Evolutionary conservation across 2,329 filamentous ascomycete genomes (phyloP).

Genomic region (Immersiporthe knoxdaviesiana): DNA sequence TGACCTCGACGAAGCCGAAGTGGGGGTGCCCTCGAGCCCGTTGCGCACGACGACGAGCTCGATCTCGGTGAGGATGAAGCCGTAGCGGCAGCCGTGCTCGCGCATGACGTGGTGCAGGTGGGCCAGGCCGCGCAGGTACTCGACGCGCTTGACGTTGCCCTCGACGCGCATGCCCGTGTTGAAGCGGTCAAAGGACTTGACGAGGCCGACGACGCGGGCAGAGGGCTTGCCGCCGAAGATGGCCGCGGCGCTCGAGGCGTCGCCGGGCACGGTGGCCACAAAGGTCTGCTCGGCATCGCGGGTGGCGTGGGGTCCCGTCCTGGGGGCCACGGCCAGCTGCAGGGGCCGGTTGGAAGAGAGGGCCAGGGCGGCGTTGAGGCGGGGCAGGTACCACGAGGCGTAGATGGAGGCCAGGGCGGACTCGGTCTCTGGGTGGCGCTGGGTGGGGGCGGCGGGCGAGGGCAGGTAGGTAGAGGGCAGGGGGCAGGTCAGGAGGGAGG

Average conservation of each 20-base stretch:
- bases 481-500: constrained; percentile 68
- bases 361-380: constrained; percentile 82
- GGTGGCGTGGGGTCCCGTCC: constrained; percentile 40
- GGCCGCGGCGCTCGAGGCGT: constrained; percentile 58
- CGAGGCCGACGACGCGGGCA: constrained; percentile 64
- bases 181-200: constrained; percentile 91
- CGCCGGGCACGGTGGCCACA: constrained; percentile 63
- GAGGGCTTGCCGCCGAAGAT: constrained; percentile 52
- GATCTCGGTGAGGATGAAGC: constrained; percentile 95
- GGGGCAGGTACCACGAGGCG: constrained; percentile 77
- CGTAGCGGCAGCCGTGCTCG: constrained; percentile 89
- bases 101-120: constrained; percentile 92
- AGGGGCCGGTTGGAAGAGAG: constrained; percentile 72
- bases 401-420: constrained; percentile 75
- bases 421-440: constrained; percentile 78
- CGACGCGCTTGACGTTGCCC: constrained; percentile 80
- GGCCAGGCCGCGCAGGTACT: constrained; percentile 84
- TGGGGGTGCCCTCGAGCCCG: constrained; percentile 73
- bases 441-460: constrained; percentile 56
- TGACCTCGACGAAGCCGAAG: constrained; percentile 86
- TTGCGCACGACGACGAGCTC: constrained; percentile 89
- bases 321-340: constrained; percentile 51
- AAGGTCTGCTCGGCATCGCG: constrained; percentile 54
- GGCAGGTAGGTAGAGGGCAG: constrained; percentile 66
- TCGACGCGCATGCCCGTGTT: constrained; percentile 92